Evolutionary conservation across 2,329 filamentous ascomycete species (phyloP).

Genomic region (Fusarium lateritium): DNA sequence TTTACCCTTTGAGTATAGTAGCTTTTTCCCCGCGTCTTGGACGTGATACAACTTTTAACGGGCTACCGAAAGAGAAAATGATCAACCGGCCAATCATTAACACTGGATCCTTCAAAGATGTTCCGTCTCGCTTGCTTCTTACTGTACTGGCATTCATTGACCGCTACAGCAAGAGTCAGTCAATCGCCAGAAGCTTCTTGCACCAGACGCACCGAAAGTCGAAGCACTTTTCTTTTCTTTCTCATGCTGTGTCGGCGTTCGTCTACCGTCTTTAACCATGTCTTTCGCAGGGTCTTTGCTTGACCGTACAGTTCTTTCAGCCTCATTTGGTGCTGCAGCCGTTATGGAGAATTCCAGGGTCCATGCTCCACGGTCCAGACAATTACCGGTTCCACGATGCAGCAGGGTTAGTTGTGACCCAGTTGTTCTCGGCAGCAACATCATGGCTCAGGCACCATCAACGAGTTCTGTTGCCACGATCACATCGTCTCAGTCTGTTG

Average conservation of each 20-base stretch:
- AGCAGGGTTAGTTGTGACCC: conserved; percentile 10
- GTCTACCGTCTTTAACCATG: conserved; percentile 4
- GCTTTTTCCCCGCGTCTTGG: conserved; percentile 21
- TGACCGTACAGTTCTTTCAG: conserved; percentile 15
- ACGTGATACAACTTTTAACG: conserved; percentile 7
- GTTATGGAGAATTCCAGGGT: conserved; percentile 35
- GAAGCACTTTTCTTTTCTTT: background rate
- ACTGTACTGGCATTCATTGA: background rate
- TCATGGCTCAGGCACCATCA: conserved; percentile 3
- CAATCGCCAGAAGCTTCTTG: conserved; percentile 2
- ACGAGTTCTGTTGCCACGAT: conserved; percentile 1
- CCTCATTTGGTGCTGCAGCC: conserved; percentile 27
- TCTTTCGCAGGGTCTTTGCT: background rate
- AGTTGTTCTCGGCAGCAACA: conserved; percentile 11
- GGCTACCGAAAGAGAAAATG: conserved; percentile 1
- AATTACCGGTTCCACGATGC: conserved; percentile 35
- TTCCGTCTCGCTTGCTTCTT: background rate
- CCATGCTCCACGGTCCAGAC: conserved; percentile 18
- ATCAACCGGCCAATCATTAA: conserved; percentile 24
- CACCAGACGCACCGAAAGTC: background rate
- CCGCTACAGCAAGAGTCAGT: background rate
- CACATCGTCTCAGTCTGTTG: background rate
- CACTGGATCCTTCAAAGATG: background rate
- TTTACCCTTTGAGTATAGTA: conserved; percentile 4
- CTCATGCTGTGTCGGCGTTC: background rate